These are phyloP conservation scores for Aquilaria sinensis DNA, from an alignment of 345 rosid genomes.

Conservation along the genomic window DNA sequence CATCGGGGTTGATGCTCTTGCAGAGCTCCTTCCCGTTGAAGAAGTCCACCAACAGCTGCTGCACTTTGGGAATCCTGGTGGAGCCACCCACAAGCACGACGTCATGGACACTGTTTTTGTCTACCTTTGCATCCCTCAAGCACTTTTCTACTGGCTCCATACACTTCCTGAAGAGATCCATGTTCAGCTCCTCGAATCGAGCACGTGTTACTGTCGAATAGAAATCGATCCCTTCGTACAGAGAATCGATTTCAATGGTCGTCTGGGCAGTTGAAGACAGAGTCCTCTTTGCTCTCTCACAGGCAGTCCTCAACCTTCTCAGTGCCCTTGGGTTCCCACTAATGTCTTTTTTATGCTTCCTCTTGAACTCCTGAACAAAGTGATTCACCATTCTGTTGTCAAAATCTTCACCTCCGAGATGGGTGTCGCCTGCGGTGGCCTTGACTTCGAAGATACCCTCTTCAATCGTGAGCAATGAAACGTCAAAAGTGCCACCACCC, in stretches of 20 bases:
- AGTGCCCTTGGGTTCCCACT: conserved; percentile 42
- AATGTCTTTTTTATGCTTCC: conserved; percentile 50
- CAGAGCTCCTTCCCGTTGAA: conserved; percentile 15
- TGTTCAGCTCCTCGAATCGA: conserved; percentile 40
- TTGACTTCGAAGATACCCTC: conserved; percentile 51
- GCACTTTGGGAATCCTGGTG: conserved; percentile 51
- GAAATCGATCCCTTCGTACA: conserved; percentile 47
- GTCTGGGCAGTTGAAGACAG: no score
- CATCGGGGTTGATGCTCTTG: conserved; percentile 16
- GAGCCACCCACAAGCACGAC: conserved; percentile 55
- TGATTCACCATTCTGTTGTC: conserved; percentile 32
- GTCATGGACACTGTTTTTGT: conserved; percentile 42
- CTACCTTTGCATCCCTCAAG: conserved; percentile 52
- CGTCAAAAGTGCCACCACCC: conserved; percentile 61
- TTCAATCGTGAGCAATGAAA: conserved; percentile 48
- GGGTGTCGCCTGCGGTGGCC: conserved; percentile 54
- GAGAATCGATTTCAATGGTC: conserved; percentile 21
- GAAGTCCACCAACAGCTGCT: conserved; percentile 23
- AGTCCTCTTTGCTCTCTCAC: no score
- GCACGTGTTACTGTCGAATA: conserved; percentile 43
- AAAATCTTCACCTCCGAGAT: conserved; percentile 34
- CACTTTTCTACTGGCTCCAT: conserved; percentile 55
- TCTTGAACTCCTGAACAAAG: conserved; percentile 46
- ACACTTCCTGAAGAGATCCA: conserved; percentile 44
- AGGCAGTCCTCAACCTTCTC: conserved; percentile 22